A percentile compares a stretch with the other conserved stretches of the same genome.
phyloP scores from a whole-genome alignment of 495 filamentous ascomycete genomes.

The Tuber borchii region DNA sequence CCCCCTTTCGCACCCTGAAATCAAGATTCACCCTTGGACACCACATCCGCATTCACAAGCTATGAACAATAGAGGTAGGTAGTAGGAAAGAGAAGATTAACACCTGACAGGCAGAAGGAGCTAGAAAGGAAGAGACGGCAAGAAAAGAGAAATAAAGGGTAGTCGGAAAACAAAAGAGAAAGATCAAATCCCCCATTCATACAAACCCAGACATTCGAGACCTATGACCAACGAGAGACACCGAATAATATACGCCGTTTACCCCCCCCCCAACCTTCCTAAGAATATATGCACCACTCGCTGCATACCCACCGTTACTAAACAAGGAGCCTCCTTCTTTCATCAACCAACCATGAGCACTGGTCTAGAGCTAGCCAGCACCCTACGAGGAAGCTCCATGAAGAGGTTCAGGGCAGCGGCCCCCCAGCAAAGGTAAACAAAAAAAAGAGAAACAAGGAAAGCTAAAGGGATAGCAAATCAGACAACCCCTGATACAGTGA shows the following conservation, averaged over 20 bases:
- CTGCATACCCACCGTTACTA: constrained; percentile 3
- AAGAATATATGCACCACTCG: constrained; percentile 1
- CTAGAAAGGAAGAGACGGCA: constrained; percentile 8
- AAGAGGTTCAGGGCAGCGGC: background rate
- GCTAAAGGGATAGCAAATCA: background rate
- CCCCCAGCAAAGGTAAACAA: background rate
- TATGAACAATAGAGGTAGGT: background rate
- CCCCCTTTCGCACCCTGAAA: background rate
- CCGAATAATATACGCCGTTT: constrained; percentile 2
- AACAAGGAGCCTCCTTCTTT: constrained; percentile 1
- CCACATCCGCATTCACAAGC: background rate
- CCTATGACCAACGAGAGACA: constrained; percentile 6
- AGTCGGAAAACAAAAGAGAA: background rate
- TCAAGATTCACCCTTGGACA: background rate
- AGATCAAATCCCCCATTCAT: background rate
- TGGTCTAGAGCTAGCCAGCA: background rate
- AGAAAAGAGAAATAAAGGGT: background rate
- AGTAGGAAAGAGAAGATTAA: constrained; percentile 3
- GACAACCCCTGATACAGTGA: constrained; percentile 5
- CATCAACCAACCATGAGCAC: background rate
- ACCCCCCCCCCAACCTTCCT: background rate
- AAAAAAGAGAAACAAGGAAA: background rate
- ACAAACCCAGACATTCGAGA: constrained; percentile 4
- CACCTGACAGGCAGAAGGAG: constrained; percentile 6
- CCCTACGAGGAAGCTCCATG: background rate